Evolutionary conservation across 306 rosid genomes (phyloP), one percentile per base, ranked within the genome.

Genomic region (Acacia crassicarpa): DNA sequence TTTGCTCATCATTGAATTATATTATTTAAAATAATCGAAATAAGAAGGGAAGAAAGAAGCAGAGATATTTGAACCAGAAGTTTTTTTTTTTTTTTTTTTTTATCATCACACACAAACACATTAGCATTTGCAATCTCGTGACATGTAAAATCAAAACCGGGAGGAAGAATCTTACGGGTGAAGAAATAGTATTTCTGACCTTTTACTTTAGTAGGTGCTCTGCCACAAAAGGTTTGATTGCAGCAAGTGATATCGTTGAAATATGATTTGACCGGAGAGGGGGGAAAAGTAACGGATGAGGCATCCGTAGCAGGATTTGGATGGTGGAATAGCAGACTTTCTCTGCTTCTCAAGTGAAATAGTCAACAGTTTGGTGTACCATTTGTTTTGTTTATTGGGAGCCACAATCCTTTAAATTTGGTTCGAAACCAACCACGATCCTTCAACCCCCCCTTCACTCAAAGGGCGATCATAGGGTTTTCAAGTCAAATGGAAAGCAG

Each of bases 161-260:
- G 20, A 40, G 3, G 67, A 75, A 79, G 84, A 84, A 49, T 80
- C 77, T 75, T 69, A 44, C 30, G 9, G 40, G 73, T 86, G 62
- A 76, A 77, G 85, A 22, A 83, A 63, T 72, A 79, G 20, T 63
- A 44, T 27, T 40, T 80, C 81, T 77, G 81, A 83, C 82, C 77
- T 63, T 76, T 63, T 83, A 75, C 77, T 53, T 76, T 61, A 59
- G 78, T 83, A 80, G 89, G 89, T 77, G 8, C 71, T 35, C 77
- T 80, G 74, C 77, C 80, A 56, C 70, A 77, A 83, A 80, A 83
- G 74, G 74, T 71, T 83, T 27, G 80, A 56, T 86, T 53, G 49
- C 74, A 63, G 63, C 10, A 17, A 80, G 84, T n/a, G 67, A 17
- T 54, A 46, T 76, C 59, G 86, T 86, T 86, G 89, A 86, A 86